A percentile compares a stretch with the other conserved stretches of the same genome.
Conservation (phyloP, 257 asterid genomes). For the Jaltomata sinuosa region DNA sequence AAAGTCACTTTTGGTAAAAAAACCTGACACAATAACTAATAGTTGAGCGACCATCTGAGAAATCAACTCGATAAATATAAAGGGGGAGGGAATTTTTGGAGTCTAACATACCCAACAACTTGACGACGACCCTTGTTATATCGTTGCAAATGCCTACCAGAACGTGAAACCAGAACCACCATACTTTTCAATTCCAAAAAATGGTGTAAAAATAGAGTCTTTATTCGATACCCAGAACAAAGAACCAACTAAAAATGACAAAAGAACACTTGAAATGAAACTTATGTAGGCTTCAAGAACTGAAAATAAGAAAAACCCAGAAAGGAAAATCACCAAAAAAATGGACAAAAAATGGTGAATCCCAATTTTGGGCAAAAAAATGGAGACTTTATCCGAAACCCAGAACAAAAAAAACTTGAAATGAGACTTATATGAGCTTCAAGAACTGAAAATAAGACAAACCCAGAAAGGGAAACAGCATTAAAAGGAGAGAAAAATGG, state of each 20-base stretch:
- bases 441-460: background rate
- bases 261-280: background rate
- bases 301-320: background rate
- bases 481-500: background rate
- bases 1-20: no score
- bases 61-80: no score
- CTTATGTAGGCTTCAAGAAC: background rate
- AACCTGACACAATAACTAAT: no score
- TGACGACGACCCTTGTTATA: slow-evolving; percentile 75
- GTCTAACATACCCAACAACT: slow-evolving; percentile 79
- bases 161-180: slow-evolving; percentile 59
- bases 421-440: background rate
- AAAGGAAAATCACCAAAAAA: background rate
- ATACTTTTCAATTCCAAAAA: slow-evolving; percentile 40
- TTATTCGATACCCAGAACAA: background rate
- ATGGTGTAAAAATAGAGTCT: background rate
- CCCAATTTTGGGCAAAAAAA: background rate
- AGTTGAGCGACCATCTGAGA: no score
- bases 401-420: background rate
- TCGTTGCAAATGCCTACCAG: slow-evolving; percentile 77
- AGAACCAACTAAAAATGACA: background rate
- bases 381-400: background rate
- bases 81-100: no score
- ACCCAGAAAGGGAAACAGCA: background rate
- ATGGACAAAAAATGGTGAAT: background rate